These are phyloP conservation scores for Polyporus tsugae DNA, from an alignment of 1,284 basidiomycete species.

Conservation along the genomic window DNA sequence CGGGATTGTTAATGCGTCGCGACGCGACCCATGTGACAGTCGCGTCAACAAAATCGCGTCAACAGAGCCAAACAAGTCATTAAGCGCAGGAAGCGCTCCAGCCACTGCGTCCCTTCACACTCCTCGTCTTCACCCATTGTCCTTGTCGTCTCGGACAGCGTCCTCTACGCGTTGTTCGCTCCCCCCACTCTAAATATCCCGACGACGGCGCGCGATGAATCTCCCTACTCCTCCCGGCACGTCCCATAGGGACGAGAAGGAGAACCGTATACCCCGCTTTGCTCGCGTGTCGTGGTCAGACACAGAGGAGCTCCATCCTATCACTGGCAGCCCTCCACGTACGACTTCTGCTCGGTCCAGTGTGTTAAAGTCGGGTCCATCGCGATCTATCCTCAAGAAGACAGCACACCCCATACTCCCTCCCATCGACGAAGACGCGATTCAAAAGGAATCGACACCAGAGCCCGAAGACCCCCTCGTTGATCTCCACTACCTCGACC, in stretches of 20 bases:
- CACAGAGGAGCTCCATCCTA: conserved; percentile 59
- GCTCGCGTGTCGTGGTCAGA: conserved; percentile 67
- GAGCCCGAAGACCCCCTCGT: conserved; percentile 73
- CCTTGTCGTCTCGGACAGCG: conserved; percentile 17
- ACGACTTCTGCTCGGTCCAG: conserved; percentile 42
- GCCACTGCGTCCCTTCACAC: conserved; percentile 14
- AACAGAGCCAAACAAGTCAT: conserved; percentile 32
- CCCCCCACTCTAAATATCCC: background rate
- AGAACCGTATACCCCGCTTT: conserved; percentile 47
- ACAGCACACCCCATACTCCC: conserved; percentile 45
- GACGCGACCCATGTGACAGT: conserved; percentile 31
- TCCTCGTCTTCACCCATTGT: conserved; percentile 20
- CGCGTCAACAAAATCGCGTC: conserved; percentile 36
- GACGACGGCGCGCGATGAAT: conserved; percentile 28
- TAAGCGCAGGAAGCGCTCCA: conserved; percentile 24
- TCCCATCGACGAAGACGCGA: conserved; percentile 48
- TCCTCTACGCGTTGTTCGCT: conserved; percentile 9
- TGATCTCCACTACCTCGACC: conserved; percentile 66
- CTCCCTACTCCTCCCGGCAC: conserved; percentile 74
- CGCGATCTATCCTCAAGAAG: conserved; percentile 74
- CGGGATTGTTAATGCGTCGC: conserved; percentile 12
- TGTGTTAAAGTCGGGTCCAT: conserved; percentile 49
- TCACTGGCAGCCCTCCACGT: conserved; percentile 48
- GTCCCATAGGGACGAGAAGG: conserved; percentile 61
- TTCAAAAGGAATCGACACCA: conserved; percentile 68